Base-by-base conservation (phyloP, 768 basidiomycete species). In the Trametes elegans region DNA sequence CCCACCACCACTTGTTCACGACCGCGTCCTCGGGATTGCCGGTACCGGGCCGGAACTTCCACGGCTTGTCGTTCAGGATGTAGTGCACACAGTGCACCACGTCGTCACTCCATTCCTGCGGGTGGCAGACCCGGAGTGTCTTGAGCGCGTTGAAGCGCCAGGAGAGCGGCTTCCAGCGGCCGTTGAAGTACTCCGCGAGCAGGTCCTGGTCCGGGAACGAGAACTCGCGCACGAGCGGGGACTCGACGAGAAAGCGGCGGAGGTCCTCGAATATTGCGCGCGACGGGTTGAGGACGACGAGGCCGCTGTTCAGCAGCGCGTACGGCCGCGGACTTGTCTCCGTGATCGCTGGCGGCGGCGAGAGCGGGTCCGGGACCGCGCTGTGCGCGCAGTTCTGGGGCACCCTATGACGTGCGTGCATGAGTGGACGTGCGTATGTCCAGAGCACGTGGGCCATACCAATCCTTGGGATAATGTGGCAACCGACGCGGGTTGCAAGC, bases 81-180 rank as follows among this genome's bases (percentile, higher is more conserved):
- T 91, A 95, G 69, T 96, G 94, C 19, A 95, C 73, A 65, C 92
- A 90, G 54, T 85, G 83, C 31, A 95, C 84, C 68, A 93, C 87
- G 3, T 85, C 82, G 65, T 97, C 93, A 39, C 80, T 73, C 96
- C 96, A 99, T 62, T 93, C 66, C 29, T 78, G 67, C 32, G 78
- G 69, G 70, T 99, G 97, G 34, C 85, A 76, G 28, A 75, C 65
- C 40, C 88, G 79, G 62, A 93, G 69, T n/a, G 94, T 90, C 73
- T 93, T 94, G 59, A 98, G 76, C 0, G 93, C 94, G 64, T 99
- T 99, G 70, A 93, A 95, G 57, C 84, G 84, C 84, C 90, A 97
- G 1, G 85, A 81, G 35, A 96, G 71, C 5, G 90, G 85, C 49
- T 75, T 79, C 90, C 91, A 94, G 66, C 70, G 83, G 16, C 87